phyloP scores from a whole-genome alignment of 1,139 yeast species.

The Hemisphaericaspora xylofermentans region DNA sequence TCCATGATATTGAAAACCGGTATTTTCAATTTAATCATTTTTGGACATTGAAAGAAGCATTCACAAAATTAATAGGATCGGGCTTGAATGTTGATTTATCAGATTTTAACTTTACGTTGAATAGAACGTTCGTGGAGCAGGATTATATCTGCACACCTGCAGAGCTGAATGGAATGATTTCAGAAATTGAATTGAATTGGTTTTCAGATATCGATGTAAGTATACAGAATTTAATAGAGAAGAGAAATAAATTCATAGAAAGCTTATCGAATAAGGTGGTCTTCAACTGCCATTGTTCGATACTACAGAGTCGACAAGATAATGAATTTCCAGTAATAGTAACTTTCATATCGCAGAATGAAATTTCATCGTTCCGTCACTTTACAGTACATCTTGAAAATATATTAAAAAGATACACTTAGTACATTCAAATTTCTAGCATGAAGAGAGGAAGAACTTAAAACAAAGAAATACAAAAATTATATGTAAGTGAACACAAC shows the following conservation, averaged over 20 bases:
- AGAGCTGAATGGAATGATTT: not conserved
- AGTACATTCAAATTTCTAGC: not conserved
- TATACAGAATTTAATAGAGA: conserved; percentile 9
- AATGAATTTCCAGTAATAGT: conserved; percentile 26
- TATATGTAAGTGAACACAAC: no score
- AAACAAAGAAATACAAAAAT: conserved; percentile 17
- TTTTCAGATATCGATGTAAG: conserved; percentile 13
- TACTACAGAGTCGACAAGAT: conserved; percentile 13
- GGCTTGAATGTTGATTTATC: conserved; percentile 59
- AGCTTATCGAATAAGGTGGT: conserved; percentile 11
- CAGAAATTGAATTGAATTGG: conserved; percentile 15
- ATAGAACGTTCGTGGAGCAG: conserved; percentile 6
- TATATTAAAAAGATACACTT: conserved; percentile 5
- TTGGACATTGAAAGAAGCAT: conserved; percentile 78
- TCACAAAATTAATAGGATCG: conserved; percentile 58
- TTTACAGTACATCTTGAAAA: conserved; percentile 11
- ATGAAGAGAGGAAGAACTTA: conserved; percentile 12
- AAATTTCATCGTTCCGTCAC: conserved; percentile 3
- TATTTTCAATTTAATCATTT: conserved; percentile 47
- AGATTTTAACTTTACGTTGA: conserved; percentile 17
- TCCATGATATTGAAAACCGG: conserved; percentile 15
- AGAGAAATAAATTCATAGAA: conserved; percentile 12
- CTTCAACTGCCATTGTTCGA: conserved; percentile 23
- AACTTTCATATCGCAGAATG: conserved; percentile 22
- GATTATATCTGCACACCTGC: not conserved